Percentiles rank a stretch among this genome's conserved stretches.
Evolutionary conservation across 2,329 filamentous ascomycete genomes (phyloP).

Genomic region (Trichoderma afroharzianum): DNA sequence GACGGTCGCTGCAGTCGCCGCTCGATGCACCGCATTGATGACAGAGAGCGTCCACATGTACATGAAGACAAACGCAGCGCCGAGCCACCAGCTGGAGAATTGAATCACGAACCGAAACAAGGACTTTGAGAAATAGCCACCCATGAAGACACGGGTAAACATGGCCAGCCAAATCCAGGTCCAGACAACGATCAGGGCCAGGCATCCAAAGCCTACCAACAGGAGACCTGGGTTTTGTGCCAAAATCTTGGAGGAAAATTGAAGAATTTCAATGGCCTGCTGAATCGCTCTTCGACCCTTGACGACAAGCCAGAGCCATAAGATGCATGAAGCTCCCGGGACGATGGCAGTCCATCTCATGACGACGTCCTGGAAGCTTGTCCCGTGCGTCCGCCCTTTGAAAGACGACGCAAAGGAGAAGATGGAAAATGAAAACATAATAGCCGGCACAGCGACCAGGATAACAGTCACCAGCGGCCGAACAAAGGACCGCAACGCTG

Average conservation of each 20-base stretch:
- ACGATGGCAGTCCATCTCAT: conserved; percentile 86
- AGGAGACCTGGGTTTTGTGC: conserved; percentile 80
- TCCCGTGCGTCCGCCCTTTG: conserved; percentile 70
- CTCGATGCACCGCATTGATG: conserved; percentile 82
- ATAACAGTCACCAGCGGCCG: conserved; percentile 78
- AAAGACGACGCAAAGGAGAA: conserved; percentile 91
- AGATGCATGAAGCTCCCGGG: conserved; percentile 66
- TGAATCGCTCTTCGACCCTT: conserved; percentile 76
- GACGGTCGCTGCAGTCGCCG: conserved; percentile 89
- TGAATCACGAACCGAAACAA: conserved; percentile 73
- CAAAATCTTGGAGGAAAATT: conserved; percentile 87
- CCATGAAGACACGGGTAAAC: conserved; percentile 93
- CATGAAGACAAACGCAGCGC: conserved; percentile 85
- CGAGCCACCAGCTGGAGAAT: conserved; percentile 89
- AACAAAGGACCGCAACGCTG: conserved; percentile 81
- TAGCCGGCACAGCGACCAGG: conserved; percentile 76
- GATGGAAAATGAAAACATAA: conserved; percentile 83
- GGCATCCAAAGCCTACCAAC: conserved; percentile 73
- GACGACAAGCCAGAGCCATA: conserved; percentile 82
- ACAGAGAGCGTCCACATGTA: conserved; percentile 94
- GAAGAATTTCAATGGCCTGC: conserved; percentile 82
- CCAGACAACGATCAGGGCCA: conserved; percentile 76
- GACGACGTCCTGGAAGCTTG: conserved; percentile 75
- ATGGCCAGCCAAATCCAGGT: conserved; percentile 96
- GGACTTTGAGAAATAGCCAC: conserved; percentile 71